Evolutionary conservation across 805 yeast genomes (phyloP).

Genomic region (Saturnispora hagleri): DNA sequence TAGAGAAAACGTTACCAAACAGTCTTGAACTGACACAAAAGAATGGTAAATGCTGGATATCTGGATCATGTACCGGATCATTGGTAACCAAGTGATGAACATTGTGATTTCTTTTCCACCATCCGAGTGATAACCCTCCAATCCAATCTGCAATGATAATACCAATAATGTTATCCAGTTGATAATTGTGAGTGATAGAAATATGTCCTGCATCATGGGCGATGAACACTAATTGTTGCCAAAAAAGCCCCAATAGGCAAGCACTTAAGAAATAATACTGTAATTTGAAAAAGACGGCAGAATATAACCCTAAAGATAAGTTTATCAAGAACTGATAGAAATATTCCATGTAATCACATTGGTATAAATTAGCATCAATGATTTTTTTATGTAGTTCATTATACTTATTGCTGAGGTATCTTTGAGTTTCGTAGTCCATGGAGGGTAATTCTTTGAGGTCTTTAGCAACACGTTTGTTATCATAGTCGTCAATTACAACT

Average conservation of each 20-base stretch:
- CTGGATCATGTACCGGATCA: slow-evolving; percentile 92
- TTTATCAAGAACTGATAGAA: slow-evolving; percentile 61
- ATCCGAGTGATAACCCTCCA: slow-evolving; percentile 85
- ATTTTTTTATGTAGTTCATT: slow-evolving; percentile 48
- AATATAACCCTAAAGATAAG: slow-evolving; percentile 38
- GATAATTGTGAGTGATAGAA: slow-evolving; percentile 72
- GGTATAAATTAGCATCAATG: slow-evolving; percentile 50
- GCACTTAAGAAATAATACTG: slow-evolving; percentile 49
- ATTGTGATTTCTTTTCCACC: slow-evolving; percentile 94
- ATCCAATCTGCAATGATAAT: slow-evolving; percentile 63
- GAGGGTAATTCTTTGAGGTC: slow-evolving; percentile 54
- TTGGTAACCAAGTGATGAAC: slow-evolving; percentile 90
- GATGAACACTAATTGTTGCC: slow-evolving; percentile 86
- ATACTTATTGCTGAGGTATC: slow-evolving; percentile 45
- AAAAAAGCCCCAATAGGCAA: slow-evolving; percentile 55
- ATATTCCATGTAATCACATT: slow-evolving; percentile 68
- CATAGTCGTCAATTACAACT: slow-evolving; percentile 45
- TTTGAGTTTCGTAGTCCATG: slow-evolving; percentile 62
- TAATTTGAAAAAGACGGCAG: slow-evolving; percentile 40
- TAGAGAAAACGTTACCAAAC: slow-evolving; percentile 63
- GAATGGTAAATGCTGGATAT: slow-evolving; percentile 86
- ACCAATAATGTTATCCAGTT: slow-evolving; percentile 66
- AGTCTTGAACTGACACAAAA: slow-evolving; percentile 75
- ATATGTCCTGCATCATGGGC: slow-evolving; percentile 91
- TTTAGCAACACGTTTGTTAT: slow-evolving; percentile 41